These are phyloP conservation scores for Sphaerulina vaccinii DNA, from an alignment of 2,329 filamentous ascomycete genomes.

Conservation along the genomic window DNA sequence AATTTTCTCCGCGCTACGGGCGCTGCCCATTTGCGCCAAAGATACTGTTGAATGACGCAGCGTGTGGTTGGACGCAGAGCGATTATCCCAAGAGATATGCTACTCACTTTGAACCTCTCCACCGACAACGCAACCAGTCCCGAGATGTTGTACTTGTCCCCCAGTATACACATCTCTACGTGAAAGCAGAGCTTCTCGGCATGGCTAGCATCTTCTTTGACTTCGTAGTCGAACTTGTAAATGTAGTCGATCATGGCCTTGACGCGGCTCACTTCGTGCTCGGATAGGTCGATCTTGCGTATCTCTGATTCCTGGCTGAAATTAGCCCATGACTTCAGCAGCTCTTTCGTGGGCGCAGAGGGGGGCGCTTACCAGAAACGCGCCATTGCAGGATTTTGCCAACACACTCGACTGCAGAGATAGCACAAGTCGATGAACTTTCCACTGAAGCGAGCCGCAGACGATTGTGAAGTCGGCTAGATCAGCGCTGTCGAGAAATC, in stretches of 20 bases:
- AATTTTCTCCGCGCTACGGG: neutral
- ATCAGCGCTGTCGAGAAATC: neutral
- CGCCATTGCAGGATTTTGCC: neutral
- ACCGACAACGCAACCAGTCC: neutral
- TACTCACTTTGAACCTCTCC: neutral
- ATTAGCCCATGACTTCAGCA: neutral
- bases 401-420: neutral
- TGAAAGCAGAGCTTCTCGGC: neutral
- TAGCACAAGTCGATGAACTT: neutral
- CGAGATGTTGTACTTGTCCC: slow-evolving; percentile 3
- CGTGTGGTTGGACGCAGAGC: too few species aligned
- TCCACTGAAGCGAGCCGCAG: neutral
- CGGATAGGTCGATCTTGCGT: neutral
- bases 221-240: slow-evolving; percentile 2
- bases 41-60: too few species aligned
- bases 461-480: slow-evolving; percentile 1
- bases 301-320: neutral
- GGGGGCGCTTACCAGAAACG: neutral
- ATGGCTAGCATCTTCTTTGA: neutral
- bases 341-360: neutral
- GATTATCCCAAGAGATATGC: accelerated
- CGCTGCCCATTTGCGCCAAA: too few species aligned
- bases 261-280: neutral
- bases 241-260: neutral
- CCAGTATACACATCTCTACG: neutral